Evolutionary conservation across 305 asterid genomes (phyloP), one percentile per base, ranked within the genome.

Genomic region (Petunia hybrid): DNA sequence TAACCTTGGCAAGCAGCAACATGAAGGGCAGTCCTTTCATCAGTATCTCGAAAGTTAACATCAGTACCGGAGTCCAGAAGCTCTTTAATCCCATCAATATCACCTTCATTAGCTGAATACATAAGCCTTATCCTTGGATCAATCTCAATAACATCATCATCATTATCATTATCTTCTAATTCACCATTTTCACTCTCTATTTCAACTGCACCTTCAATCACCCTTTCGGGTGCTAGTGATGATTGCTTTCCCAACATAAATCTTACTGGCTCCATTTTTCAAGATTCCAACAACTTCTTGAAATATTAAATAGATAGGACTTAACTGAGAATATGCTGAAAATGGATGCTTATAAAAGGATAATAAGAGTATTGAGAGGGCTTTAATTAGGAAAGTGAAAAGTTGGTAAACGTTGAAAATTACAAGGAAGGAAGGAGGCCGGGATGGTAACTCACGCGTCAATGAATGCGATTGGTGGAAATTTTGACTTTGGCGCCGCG

Each of bases 1-100:
- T 88, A 87, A 1, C 99, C 99, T 88, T 95, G 99, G 88, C 99
- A 95, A 31, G 99, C 97, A 2, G 98, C 99, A 46, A 95, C 83
- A 69, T 95, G 99, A 78, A 95, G 88, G 1, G 99, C 97, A 40
- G 99, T 94, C 63, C 99, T 90, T 84, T 89, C 88, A 88, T 95
- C 99, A 5, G 88, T 92, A 71, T 95, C 99, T 66, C 91, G 82
- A 90, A 91, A 95, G 85, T 95, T 94, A 42, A 94, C 97, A 85
- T 95, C 92, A 4, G 88, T 60, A 1, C 97, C 97, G 0, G 89
- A 84, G 43, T 82, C 89, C 85, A 95, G 16, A 40, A 94, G 92
- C 88, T 92, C 97, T 85, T 86, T 89, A 53, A 95, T 94, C 66
- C 99, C 97, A 9, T 93, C 98, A 85, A 92, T 79, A 71, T 95